Conservation (phyloP, 495 filamentous ascomycete genomes). For the Xylaria venustula region DNA sequence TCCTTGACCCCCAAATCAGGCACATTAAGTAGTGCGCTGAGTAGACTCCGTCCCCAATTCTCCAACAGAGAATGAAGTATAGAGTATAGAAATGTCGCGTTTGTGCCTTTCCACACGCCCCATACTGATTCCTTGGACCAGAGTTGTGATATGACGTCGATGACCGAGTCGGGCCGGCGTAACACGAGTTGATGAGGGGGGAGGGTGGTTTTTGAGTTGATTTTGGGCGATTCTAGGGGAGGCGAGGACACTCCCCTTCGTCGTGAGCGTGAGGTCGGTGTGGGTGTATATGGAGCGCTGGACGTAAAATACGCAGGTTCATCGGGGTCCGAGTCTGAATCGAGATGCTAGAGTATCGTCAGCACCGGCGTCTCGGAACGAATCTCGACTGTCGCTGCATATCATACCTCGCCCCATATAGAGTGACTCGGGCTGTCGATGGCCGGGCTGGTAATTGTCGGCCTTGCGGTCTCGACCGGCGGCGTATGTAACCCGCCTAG, state of each 20-base stretch:
- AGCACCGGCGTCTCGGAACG: not conserved
- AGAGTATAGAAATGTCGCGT: constrained; percentile 85
- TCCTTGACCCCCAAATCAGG: constrained; percentile 70
- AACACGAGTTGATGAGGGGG: constrained; percentile 64
- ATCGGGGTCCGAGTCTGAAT: constrained; percentile 70
- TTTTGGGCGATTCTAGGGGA: constrained; percentile 23
- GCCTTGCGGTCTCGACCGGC: constrained; percentile 20
- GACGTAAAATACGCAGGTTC: constrained; percentile 87
- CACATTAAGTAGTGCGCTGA: constrained; percentile 79
- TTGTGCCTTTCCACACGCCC: constrained; percentile 93
- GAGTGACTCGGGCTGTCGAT: constrained; percentile 38
- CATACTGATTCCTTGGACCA: constrained; percentile 88
- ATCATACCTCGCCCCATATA: constrained; percentile 50
- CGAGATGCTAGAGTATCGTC: constrained; percentile 33
- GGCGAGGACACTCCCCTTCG: constrained; percentile 31
- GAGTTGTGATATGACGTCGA: constrained; percentile 75
- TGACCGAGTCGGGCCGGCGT: constrained; percentile 67
- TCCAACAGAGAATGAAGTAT: constrained; percentile 82
- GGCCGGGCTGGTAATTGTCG: constrained; percentile 31
- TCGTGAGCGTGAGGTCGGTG: constrained; percentile 46
- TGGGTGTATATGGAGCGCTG: constrained; percentile 59
- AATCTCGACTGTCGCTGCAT: not conserved
- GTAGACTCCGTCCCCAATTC: constrained; percentile 78
- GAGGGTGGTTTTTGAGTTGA: constrained; percentile 27
- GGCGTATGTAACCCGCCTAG: constrained; percentile 34